Evolutionary conservation across 768 basidiomycete species (phyloP), one percentile per base, ranked within the genome.

Genomic region (Lactarius hengduanensis): DNA sequence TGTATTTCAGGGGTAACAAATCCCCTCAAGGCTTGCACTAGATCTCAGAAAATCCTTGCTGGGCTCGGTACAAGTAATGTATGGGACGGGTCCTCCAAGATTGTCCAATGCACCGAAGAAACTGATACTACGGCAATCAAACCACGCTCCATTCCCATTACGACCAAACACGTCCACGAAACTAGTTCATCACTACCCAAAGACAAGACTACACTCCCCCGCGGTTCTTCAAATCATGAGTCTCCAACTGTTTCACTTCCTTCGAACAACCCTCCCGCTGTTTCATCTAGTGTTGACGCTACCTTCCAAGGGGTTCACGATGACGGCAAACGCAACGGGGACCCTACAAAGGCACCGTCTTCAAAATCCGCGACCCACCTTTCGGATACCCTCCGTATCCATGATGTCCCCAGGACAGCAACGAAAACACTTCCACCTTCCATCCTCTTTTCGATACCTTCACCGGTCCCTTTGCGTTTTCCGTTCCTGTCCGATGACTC

Each of bases 1-100:
- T 60, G 53, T 28, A 54, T 55, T 45, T 38, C 26, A 67, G 66
- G 66, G 45, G 30, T 67, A 16, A 67, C 66, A 41, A 63, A 53
- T 32, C 66, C 66, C 43, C 26, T 67, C 54, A 67, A 56, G 34
- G 32, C 66, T n/a, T 22, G 34, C 4, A 9, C 55, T 36, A 45
- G 62, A 18, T 53, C 50, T 22, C 62, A 60, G 40, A 32, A 11
- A 36, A n/a, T 34, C 10, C 34, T 54, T 13, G 32, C 28, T 40
- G 66, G 66, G 26, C 53, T 67, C 9, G 66, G 66, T 60, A 53
- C 66, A 59, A 54, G 40, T 22, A n/a, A 45, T 34, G 10, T 13
- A 2, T 32, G 16, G 43, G 53, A 43, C 10, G 7, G 15, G 26
- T 10, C 61, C 9, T 55, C 62, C 26, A 63, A 32, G 40, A n/a